Percentiles rank a stretch among this genome's conserved stretches.
These are phyloP conservation scores for Epichloe elymi DNA, from an alignment of 2,329 filamentous ascomycete species.

Conservation along the genomic window DNA sequence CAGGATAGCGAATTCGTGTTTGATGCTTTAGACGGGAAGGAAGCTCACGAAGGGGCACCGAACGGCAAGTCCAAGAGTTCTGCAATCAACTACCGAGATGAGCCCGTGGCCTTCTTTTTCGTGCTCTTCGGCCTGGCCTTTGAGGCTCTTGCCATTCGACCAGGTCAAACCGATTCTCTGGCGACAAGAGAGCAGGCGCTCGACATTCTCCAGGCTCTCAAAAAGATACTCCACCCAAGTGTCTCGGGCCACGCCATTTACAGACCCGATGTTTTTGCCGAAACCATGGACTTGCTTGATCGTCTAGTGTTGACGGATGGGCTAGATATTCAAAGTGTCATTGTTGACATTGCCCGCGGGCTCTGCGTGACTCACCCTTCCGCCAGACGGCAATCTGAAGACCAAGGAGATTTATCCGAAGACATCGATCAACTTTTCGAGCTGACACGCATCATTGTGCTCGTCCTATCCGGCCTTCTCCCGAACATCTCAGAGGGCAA, in stretches of 20 bases:
- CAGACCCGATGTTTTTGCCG: conserved; percentile 86
- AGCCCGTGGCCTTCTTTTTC: conserved; percentile 97
- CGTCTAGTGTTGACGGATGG: conserved; percentile 85
- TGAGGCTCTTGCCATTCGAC: conserved; percentile 79
- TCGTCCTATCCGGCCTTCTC: conserved; percentile 77
- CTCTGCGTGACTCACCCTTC: conserved; percentile 86
- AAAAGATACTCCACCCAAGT: conserved; percentile 87
- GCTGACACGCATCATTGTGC: conserved; percentile 86
- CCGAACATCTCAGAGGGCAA: conserved; percentile 64
- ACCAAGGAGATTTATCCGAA: conserved; percentile 74
- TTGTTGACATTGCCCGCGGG: conserved; percentile 86
- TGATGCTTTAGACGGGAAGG: conserved; percentile 84
- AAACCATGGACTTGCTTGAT: conserved; percentile 93
- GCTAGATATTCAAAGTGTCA: conserved; percentile 75
- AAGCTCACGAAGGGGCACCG: conserved; percentile 32
- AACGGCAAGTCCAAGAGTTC: conserved; percentile 47
- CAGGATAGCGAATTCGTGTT: conserved; percentile 98
- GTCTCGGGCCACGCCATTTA: conserved; percentile 96
- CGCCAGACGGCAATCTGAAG: conserved; percentile 42
- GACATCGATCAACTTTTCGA: conserved; percentile 98
- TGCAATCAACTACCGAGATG: conserved; percentile 94
- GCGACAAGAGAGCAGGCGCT: conserved; percentile 67
- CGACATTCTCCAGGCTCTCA: conserved; percentile 79
- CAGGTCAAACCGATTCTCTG: conserved; percentile 35
- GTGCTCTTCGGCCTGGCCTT: conserved; percentile 94